Evolutionary conservation across 306 rosid genomes (phyloP), one percentile per base, ranked within the genome.

Genomic region (Astragalus membranaceus): DNA sequence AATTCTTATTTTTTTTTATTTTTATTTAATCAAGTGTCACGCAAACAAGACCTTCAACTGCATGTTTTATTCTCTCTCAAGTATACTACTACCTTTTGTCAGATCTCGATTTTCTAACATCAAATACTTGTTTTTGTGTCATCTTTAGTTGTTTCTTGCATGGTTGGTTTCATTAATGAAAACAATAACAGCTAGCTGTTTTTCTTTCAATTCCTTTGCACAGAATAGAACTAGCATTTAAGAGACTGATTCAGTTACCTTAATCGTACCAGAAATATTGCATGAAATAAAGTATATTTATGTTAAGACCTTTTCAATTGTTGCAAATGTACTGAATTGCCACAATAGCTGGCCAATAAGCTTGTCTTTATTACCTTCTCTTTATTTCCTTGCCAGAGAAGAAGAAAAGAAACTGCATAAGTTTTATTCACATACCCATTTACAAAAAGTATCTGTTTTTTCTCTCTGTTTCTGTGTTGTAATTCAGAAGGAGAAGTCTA

Each of bases 61-160:
- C 30, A 26, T 26, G 30, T 26, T 26, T 26, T 26, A 26, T 26
- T 1, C 63, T 55, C 61, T 56, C 42, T 56, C 42, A 53, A 53
- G 9, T 53, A 53, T 26, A 26, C 30, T n/a, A n/a, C n/a, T 26
- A 55, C 57, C 70, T 60, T 83, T 70, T 83, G 83, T 85, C 84
- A 78, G 87, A 88, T 66, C 81, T 78, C 70, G 57, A 17, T 49
- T 70, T 73, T 73, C 81, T 6, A 26, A 26, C 30, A 2, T 26
- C 30, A 26, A 26, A 26, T 26, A 26, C 30, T 26, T 3, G 30
- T 26, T 26, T 26, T 26, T 26, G 30, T 2, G 30, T 26, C 30
- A 26, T 26, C 30, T 26, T 26, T 26, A 26, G 30, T 3, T 29
- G 33, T 80, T 79, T 59, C 73, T 70, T 75, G 66, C 54, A 76